A percentile compares a stretch with the other conserved stretches of the same genome.
These are phyloP conservation scores for Tetrahymena elliotti DNA, from an alignment of 73 alveolate species.

Conservation along the genomic window DNA sequence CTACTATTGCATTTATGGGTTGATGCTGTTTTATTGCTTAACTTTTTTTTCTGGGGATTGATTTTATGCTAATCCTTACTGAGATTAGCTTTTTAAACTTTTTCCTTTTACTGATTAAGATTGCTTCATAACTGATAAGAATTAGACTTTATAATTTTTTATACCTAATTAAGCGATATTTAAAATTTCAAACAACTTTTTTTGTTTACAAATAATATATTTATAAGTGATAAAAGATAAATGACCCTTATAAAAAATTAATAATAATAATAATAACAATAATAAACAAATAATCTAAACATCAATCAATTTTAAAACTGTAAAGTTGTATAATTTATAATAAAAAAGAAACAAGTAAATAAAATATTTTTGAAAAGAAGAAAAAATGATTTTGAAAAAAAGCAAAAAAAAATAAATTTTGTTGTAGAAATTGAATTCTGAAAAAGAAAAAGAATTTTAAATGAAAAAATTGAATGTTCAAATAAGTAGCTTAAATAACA, in stretches of 20 bases:
- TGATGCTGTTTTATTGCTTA: not conserved
- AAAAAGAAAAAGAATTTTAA: no score
- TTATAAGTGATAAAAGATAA: no score
- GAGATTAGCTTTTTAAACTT: not conserved
- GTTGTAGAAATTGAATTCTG: no score
- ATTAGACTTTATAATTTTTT: not conserved
- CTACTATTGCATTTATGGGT: not conserved
- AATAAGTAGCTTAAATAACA: no score
- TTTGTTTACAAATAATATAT: not conserved
- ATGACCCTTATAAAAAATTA: not conserved
- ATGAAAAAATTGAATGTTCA: no score
- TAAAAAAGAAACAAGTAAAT: no score
- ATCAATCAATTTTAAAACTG: not conserved
- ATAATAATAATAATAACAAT: no score
- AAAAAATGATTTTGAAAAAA: no score
- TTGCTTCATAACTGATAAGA: not conserved
- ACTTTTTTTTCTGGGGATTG: not conserved
- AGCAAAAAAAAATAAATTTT: no score
- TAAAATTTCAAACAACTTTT: not conserved
- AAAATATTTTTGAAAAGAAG: no score
- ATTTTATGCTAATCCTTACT: not conserved
- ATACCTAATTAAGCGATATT: not conserved
- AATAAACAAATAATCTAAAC: no score
- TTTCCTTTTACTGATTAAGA: not conserved
- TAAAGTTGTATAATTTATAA: no score